These are phyloP conservation scores for Pugionium dolabratum DNA, from an alignment of 345 rosid species.

Conservation along the genomic window DNA sequence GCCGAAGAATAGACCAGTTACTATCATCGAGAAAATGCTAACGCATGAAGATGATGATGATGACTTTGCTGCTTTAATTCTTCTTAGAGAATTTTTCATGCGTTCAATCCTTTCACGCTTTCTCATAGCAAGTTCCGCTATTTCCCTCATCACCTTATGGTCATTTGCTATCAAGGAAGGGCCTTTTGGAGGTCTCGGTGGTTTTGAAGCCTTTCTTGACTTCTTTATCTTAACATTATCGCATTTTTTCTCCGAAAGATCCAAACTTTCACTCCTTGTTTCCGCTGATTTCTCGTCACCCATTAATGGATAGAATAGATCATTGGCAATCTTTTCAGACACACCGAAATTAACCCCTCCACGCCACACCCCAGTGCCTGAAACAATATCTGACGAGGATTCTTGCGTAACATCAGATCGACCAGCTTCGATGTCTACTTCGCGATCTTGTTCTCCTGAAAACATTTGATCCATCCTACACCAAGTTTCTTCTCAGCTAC, in stretches of 20 bases:
- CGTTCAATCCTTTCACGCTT: slow-evolving; percentile 76
- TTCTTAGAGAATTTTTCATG: slow-evolving; percentile 59
- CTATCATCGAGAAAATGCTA: slow-evolving; percentile 57
- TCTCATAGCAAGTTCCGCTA: slow-evolving; percentile 69
- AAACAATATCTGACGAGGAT: slow-evolving; percentile 38
- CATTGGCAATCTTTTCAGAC: slow-evolving; percentile 34
- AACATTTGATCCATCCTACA: slow-evolving; percentile 41
- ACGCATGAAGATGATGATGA: slow-evolving; percentile 50
- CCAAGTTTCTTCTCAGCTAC: background rate
- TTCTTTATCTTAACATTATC: slow-evolving; percentile 50
- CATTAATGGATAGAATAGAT: slow-evolving; percentile 27
- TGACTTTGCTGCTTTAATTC: slow-evolving; percentile 54
- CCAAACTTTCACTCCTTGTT: slow-evolving; percentile 28
- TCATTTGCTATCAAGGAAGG: slow-evolving; percentile 72
- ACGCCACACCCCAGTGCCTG: slow-evolving; percentile 18
- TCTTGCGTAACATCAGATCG: slow-evolving; percentile 5
- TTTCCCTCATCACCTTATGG: slow-evolving; percentile 69
- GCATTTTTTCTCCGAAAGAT: slow-evolving; percentile 26
- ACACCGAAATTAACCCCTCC: slow-evolving; percentile 23
- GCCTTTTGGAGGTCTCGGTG: slow-evolving; percentile 83
- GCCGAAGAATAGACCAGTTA: slow-evolving; percentile 61
- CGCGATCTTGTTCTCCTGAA: slow-evolving; percentile 43
- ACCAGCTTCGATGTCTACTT: slow-evolving; percentile 71
- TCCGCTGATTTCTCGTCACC: slow-evolving; percentile 28
- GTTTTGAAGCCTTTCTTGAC: slow-evolving; percentile 67